Evolutionary conservation across 768 basidiomycete genomes (phyloP), one percentile per base, ranked within the genome.

Genomic region (Pleurotus djamor): DNA sequence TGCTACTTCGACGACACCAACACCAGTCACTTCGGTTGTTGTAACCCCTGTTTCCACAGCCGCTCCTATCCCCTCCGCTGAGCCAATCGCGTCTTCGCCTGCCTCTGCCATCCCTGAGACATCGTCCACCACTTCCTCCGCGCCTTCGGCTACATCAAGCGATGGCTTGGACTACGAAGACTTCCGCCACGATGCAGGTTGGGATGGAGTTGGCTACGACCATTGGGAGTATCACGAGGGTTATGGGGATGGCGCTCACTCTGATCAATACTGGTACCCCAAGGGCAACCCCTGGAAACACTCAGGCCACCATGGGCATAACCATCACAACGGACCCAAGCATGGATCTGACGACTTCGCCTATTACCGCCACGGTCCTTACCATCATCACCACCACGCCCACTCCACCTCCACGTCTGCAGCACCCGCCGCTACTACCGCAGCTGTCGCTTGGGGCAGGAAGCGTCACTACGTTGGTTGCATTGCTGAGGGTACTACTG

Each of bases 171-270:
- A 56, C 36, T 56, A 56, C 41, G 54, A 56, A 44, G n/a, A 37
- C 6, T 56, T 56, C 54, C 54, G 54, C 17, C 54, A 56, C 21
- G 54, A 56, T 33, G 54, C 54, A 13, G 54, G 54, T n/a, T 56
- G 54, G 54, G 41, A 45, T 43, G 54, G 54, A 6, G 5, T 17
- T n/a, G 54, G 54, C 7, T 56, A 41, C 33, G 54, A 56, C 54
- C 54, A 44, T 28, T 56, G 54, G 54, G 54, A 56, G 41, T 56
- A 56, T 56, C 54, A 56, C 33, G 54, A 56, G 44, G 54, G 54
- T 41, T 56, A 56, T 32, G 54, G 54, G 13, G 54, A 44, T 43
- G 41, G 44, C 17, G 41, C 21, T 17, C 54, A 56, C 17, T 10
- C 32, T 8, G 54, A 56, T 32, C 28, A 56, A 32, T 44, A 56